Conservation (phyloP, 2,329 filamentous ascomycete genomes). For the Hypomyces perniciosus region DNA sequence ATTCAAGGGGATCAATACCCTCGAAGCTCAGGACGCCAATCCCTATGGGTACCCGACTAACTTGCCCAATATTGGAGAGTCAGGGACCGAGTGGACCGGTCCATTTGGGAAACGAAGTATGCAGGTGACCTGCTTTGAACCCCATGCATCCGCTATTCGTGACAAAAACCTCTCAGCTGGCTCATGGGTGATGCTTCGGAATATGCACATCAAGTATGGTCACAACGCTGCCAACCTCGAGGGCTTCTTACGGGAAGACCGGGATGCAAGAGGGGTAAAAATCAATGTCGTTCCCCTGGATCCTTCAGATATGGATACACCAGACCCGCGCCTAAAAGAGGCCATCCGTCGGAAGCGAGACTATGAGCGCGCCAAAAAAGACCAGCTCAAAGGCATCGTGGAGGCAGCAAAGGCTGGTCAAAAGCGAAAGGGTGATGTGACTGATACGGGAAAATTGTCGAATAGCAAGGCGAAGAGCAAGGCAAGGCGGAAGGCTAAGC, state of each 20-base stretch:
- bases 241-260: conserved; percentile 63
- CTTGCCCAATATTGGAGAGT: conserved; percentile 17
- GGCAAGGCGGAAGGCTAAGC: conserved; percentile 12
- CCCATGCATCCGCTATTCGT: conserved; percentile 56
- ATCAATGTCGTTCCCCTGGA: conserved; percentile 54
- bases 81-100: conserved; percentile 54
- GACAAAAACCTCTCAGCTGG: conserved; percentile 46
- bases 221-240: conserved; percentile 55
- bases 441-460: conserved; percentile 20
- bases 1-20: conserved; percentile 25
- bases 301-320: conserved; percentile 32
- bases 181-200: conserved; percentile 60
- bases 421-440: conserved; percentile 31
- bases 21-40: conserved; percentile 43
- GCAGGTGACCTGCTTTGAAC: conserved; percentile 64
- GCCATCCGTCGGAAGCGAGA: conserved; percentile 58
- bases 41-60: conserved; percentile 46
- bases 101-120: conserved; percentile 69
- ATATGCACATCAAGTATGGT: conserved; percentile 63
- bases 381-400: conserved; percentile 31
- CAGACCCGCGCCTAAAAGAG: conserved; percentile 46
- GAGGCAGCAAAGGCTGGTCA: conserved; percentile 31
- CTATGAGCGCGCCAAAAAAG: conserved; percentile 50
- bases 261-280: conserved; percentile 33
- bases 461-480: conserved; percentile 23